These are phyloP conservation scores for Jackrogersella multiformis DNA, from an alignment of 495 filamentous ascomycete genomes.

Conservation along the genomic window DNA sequence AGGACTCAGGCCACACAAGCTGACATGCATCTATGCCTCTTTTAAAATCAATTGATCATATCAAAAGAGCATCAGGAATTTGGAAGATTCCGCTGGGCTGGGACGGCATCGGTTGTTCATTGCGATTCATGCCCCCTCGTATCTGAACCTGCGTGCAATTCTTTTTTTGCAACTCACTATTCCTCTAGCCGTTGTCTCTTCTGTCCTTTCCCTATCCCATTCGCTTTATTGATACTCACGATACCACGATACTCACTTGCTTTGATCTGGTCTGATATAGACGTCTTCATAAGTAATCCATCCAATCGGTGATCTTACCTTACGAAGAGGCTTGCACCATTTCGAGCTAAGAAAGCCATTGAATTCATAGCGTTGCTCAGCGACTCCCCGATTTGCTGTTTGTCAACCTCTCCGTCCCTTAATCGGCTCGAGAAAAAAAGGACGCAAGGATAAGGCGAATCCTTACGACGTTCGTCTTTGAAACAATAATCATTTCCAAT, in stretches of 20 bases:
- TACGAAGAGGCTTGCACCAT: slow-evolving; percentile 20
- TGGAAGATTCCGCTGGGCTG: slow-evolving; percentile 23
- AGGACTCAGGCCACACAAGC: slow-evolving; percentile 42
- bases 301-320: slow-evolving; percentile 28
- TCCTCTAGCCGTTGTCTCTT: neutral
- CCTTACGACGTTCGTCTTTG: slow-evolving; percentile 31
- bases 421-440: neutral
- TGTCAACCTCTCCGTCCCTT: slow-evolving; percentile 6
- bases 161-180: slow-evolving; percentile 9
- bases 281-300: neutral
- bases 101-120: slow-evolving; percentile 32
- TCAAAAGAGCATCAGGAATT: slow-evolving; percentile 20
- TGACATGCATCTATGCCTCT: slow-evolving; percentile 41
- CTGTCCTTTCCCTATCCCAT: slow-evolving; percentile 6
- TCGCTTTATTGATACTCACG: slow-evolving; percentile 15
- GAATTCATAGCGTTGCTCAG: slow-evolving; percentile 14
- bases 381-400: slow-evolving; percentile 16
- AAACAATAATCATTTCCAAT: slow-evolving; percentile 30
- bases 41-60: slow-evolving; percentile 2
- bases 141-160: slow-evolving; percentile 1
- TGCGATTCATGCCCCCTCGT: slow-evolving; percentile 21
- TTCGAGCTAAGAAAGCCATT: slow-evolving; percentile 17
- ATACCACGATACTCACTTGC: slow-evolving; percentile 20
- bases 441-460: slow-evolving; percentile 26
- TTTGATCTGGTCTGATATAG: slow-evolving; percentile 4